phyloP scores from a whole-genome alignment of 495 filamentous ascomycete genomes.

The Thozetella sp. region DNA sequence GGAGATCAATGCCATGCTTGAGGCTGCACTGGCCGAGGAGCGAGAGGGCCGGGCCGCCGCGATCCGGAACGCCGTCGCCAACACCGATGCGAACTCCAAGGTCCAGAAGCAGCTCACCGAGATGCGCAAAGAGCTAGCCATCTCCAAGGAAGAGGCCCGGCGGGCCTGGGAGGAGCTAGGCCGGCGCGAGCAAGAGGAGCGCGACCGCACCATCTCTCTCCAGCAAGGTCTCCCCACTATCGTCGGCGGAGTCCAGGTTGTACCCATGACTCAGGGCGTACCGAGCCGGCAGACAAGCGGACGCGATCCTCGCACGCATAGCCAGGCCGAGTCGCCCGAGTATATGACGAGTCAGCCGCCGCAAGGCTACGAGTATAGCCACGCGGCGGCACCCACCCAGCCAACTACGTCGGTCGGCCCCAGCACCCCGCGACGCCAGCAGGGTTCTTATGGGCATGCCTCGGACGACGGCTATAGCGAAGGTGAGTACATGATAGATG shows the following conservation, averaged over 20 bases:
- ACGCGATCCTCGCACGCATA: conserved; percentile 36
- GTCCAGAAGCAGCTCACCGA: conserved; percentile 78
- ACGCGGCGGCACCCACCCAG: conserved; percentile 37
- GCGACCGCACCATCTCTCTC: conserved; percentile 84
- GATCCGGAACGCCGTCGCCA: conserved; percentile 59
- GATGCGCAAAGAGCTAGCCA: conserved; percentile 87
- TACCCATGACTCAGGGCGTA: conserved; percentile 84
- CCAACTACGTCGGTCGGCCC: conserved; percentile 23
- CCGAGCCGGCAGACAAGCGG: conserved; percentile 65
- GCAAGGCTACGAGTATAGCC: conserved; percentile 35
- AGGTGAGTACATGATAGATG: conserved; percentile 57
- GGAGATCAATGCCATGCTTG: conserved; percentile 81
- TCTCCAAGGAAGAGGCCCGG: conserved; percentile 94
- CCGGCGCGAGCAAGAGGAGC: conserved; percentile 89
- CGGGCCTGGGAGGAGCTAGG: conserved; percentile 97
- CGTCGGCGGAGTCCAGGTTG: conserved; percentile 94
- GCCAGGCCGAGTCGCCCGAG: conserved; percentile 37
- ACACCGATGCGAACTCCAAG: conserved; percentile 66
- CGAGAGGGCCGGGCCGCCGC: conserved; percentile 68
- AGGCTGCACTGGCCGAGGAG: conserved; percentile 73
- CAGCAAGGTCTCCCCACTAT: conserved; percentile 86
- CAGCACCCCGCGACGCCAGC: conserved; percentile 21
- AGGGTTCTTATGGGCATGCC: conserved; percentile 31
- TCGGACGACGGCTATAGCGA: conserved; percentile 59
- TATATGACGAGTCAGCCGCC: conserved; percentile 32